These are phyloP conservation scores for Pseudozyma tsukubaensis DNA, from an alignment of 1,284 basidiomycete species.

Conservation along the genomic window DNA sequence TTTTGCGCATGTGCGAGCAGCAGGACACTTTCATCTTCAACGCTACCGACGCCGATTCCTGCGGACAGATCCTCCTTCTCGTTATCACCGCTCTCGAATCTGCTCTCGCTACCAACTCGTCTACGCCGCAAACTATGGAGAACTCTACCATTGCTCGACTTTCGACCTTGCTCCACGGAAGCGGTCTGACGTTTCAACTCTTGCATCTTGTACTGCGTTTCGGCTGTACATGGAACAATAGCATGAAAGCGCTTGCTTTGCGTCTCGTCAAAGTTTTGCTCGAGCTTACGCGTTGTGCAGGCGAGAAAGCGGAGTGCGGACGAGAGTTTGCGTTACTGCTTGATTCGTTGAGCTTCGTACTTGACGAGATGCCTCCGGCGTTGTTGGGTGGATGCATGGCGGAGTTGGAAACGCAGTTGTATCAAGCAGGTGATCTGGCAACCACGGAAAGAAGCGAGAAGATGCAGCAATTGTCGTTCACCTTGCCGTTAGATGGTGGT, in stretches of 20 bases:
- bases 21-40: slow-evolving; percentile 38
- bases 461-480: slow-evolving; percentile 24
- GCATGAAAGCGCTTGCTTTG: slow-evolving; percentile 16
- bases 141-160: not conserved
- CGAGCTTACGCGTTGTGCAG: slow-evolving; percentile 22
- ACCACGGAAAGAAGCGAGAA: slow-evolving; percentile 16
- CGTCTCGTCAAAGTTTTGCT: slow-evolving; percentile 33
- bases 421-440: slow-evolving; percentile 13
- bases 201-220: slow-evolving; percentile 39
- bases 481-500: slow-evolving; percentile 14
- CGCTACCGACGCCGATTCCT: slow-evolving; percentile 46
- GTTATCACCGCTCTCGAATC: slow-evolving; percentile 27
- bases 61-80: slow-evolving; percentile 27
- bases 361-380: slow-evolving; percentile 45
- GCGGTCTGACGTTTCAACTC: slow-evolving; percentile 19
- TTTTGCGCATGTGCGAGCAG: slow-evolving; percentile 42
- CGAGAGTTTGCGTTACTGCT: slow-evolving; percentile 17
- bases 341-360: slow-evolving; percentile 38
- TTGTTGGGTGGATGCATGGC: slow-evolving; percentile 15
- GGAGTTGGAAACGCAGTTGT: slow-evolving; percentile 27
- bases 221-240: slow-evolving; percentile 37
- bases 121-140: not conserved
- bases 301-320: slow-evolving; percentile 11
- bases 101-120: not conserved
- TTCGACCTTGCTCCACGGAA: slow-evolving; percentile 1